phyloP scores from a whole-genome alignment of 2,329 filamentous ascomycete genomes.

The Lachnellula subtilissima region DNA sequence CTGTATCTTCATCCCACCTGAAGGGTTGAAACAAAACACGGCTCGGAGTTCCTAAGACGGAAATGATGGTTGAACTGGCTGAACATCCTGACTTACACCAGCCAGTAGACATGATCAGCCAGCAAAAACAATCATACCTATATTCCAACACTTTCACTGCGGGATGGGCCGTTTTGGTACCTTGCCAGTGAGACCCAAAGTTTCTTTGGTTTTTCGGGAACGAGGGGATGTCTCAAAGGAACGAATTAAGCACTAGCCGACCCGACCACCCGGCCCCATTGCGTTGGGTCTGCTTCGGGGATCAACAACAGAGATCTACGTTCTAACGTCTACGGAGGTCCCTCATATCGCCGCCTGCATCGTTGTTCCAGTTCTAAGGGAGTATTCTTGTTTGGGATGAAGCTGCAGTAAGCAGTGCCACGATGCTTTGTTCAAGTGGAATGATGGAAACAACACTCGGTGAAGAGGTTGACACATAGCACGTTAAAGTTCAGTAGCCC shows the following conservation, averaged over 20 bases:
- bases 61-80: not conserved
- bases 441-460: not conserved
- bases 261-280: constrained; percentile 9
- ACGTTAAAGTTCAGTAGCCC: not conserved
- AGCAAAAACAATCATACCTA: not conserved
- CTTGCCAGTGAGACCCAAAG: constrained; percentile 7
- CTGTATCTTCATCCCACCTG: not conserved
- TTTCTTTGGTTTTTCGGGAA: not conserved
- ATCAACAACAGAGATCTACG: constrained; percentile 1
- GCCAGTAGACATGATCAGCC: constrained; percentile 5
- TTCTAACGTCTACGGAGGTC: not conserved
- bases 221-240: not conserved
- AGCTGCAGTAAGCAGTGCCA: not conserved
- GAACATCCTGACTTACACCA: not conserved
- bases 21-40: constrained; percentile 4
- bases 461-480: constrained; percentile 1
- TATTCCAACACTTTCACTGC: not conserved
- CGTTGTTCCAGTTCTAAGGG: not conserved
- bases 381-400: not conserved
- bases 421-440: constrained; percentile 1
- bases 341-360: not conserved
- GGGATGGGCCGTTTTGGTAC: constrained; percentile 16
- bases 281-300: constrained; percentile 3
- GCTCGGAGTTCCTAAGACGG: not conserved
- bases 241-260: constrained; percentile 11